Conservation (phyloP, 345 rosid genomes). For the Jatropha curcas region DNA sequence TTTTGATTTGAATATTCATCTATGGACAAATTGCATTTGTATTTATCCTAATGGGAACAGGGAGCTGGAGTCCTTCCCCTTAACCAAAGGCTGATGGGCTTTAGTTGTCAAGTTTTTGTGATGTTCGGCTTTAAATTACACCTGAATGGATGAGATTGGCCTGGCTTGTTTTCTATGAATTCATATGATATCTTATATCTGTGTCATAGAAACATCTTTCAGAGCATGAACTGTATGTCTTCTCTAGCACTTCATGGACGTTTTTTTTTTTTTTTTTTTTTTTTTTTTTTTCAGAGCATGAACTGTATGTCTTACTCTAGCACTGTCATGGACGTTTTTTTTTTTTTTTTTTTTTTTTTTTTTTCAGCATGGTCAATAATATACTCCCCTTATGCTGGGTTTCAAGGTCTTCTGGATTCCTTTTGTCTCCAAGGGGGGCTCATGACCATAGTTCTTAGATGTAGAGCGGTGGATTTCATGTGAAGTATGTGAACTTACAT, state of each 20-base stretch:
- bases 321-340: too few species aligned
- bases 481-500: constrained; percentile 49
- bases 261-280: too few species aligned
- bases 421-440: constrained; percentile 67
- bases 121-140: too few species aligned
- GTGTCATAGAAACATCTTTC: not conserved
- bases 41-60: not conserved
- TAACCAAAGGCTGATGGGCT: too few species aligned
- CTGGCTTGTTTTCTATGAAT: too few species aligned
- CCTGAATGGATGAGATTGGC: too few species aligned
- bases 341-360: too few species aligned
- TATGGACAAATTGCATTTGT: not conserved
- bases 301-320: too few species aligned
- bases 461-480: constrained; percentile 86
- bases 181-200: too few species aligned
- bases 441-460: constrained; percentile 74
- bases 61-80: not conserved
- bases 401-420: constrained; percentile 67
- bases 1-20: not conserved
- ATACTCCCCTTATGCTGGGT: constrained; percentile 85
- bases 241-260: not conserved
- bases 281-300: too few species aligned
- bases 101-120: too few species aligned
- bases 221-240: not conserved
- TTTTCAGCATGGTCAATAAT: constrained; percentile 81